Conservation (phyloP, 805 yeast species). For the Starmerella khaoyaiensis region DNA sequence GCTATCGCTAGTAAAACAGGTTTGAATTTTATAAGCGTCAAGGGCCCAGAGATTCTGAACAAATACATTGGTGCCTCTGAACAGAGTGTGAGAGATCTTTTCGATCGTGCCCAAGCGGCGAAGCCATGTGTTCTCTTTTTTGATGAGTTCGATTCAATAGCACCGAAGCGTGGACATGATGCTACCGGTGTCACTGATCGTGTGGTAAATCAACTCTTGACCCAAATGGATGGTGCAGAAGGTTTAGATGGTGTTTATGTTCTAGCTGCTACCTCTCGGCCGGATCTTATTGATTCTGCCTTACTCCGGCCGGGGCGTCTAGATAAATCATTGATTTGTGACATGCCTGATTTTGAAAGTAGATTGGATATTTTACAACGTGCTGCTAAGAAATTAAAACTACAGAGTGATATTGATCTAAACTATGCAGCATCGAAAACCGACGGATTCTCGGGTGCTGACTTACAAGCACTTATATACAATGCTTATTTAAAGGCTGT, state of each 20-base stretch:
- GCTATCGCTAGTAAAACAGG: slow-evolving; percentile 94
- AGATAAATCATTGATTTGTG: slow-evolving; percentile 84
- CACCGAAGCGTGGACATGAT: slow-evolving; percentile 95
- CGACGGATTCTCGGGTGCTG: slow-evolving; percentile 86
- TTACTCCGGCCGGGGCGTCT: slow-evolving; percentile 89
- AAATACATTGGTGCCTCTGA: slow-evolving; percentile 96
- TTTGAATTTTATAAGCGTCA: slow-evolving; percentile 77
- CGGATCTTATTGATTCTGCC: slow-evolving; percentile 92
- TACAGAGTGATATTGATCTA: slow-evolving; percentile 42
- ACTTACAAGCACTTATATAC: slow-evolving; percentile 79
- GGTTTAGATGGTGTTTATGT: slow-evolving; percentile 95
- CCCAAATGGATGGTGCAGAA: slow-evolving; percentile 99
- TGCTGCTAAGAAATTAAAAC: slow-evolving; percentile 46
- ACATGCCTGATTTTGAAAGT: slow-evolving; percentile 61
- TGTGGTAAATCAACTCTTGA: slow-evolving; percentile 90
- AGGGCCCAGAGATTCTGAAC: slow-evolving; percentile 91
- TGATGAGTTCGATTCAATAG: slow-evolving; percentile 93
- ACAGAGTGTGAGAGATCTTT: slow-evolving; percentile 82
- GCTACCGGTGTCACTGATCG: slow-evolving; percentile 96
- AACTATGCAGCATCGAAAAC: slow-evolving; percentile 44
- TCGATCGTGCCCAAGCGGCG: slow-evolving; percentile 88
- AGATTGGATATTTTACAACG: slow-evolving; percentile 54
- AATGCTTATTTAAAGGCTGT: slow-evolving; percentile 80
- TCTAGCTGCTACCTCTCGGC: slow-evolving; percentile 89
- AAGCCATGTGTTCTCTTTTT: slow-evolving; percentile 86